Evolutionary conservation across 441 rosid species (phyloP).

Genomic region (Jatropha podagrica): DNA sequence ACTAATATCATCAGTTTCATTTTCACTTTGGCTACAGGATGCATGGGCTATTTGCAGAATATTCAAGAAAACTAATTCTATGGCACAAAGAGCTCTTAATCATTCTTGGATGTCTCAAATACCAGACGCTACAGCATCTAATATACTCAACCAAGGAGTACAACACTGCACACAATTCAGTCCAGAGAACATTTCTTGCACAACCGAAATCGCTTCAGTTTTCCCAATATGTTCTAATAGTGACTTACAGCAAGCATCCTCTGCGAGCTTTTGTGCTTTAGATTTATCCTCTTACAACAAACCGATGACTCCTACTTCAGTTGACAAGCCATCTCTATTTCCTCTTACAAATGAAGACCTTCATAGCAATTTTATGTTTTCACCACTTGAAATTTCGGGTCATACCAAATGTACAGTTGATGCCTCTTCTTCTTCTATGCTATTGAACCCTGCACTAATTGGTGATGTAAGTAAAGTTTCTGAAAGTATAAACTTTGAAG

Average conservation of each 20-base stretch:
- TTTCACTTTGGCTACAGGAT: conserved; percentile 44
- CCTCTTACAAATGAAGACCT: conserved; percentile 33
- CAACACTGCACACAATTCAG: conserved; percentile 36
- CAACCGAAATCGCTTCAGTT: conserved; percentile 44
- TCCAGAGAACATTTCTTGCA: conserved; percentile 52
- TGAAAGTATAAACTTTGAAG: conserved; percentile 33
- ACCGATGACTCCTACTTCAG: conserved; percentile 22
- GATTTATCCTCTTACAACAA: conserved; percentile 39
- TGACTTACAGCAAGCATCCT: conserved; percentile 34
- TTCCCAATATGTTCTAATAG: conserved; percentile 31
- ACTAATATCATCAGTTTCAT: neutral
- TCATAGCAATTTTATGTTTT: conserved; percentile 34
- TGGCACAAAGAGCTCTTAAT: conserved; percentile 70
- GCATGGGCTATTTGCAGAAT: conserved; percentile 98
- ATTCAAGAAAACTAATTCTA: conserved; percentile 83
- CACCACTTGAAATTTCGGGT: conserved; percentile 39
- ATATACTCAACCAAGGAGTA: conserved; percentile 29
- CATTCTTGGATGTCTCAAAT: conserved; percentile 57
- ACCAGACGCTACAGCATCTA: conserved; percentile 33
- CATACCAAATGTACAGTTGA: conserved; percentile 23
- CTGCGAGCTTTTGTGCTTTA: conserved; percentile 29
- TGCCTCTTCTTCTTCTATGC: conserved; percentile 27
- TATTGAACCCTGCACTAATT: conserved; percentile 27
- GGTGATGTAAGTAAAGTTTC: conserved; percentile 26
- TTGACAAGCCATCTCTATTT: conserved; percentile 30